A percentile compares a stretch with the other conserved stretches of the same genome.
phyloP scores from a whole-genome alignment of 1,284 basidiomycete genomes.

The Cystobasidium pallidum region DNA sequence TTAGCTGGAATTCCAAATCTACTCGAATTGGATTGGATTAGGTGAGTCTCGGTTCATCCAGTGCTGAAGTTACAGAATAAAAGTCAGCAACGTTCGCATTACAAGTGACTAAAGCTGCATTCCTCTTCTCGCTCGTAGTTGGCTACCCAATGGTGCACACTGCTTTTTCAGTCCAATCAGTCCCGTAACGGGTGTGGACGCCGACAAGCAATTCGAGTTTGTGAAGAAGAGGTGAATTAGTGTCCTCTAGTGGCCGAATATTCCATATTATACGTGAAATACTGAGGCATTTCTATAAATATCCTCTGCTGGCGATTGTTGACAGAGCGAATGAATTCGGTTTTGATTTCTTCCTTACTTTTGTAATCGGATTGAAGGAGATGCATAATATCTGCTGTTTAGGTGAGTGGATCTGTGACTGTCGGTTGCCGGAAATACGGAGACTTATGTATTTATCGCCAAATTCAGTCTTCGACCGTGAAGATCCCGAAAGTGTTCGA shows the following conservation, averaged over 20 bases:
- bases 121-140: slow-evolving; percentile 15
- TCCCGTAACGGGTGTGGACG: slow-evolving; percentile 46
- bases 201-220: slow-evolving; percentile 42
- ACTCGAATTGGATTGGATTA: slow-evolving; percentile 50
- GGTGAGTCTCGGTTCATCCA: no score
- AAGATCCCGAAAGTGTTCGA: slow-evolving; percentile 48
- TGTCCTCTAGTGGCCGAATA: background rate
- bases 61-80: no score
- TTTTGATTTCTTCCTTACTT: slow-evolving; percentile 51
- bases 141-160: slow-evolving; percentile 49
- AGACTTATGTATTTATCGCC: no score
- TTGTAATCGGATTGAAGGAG: slow-evolving; percentile 47
- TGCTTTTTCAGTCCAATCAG: slow-evolving; percentile 52
- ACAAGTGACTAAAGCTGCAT: no score
- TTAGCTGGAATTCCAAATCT: slow-evolving; percentile 51
- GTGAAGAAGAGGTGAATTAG: slow-evolving; percentile 36
- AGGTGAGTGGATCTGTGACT: slow-evolving; percentile 45
- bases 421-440: no score
- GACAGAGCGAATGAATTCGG: slow-evolving; percentile 44
- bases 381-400: slow-evolving; percentile 50
- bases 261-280: no score
- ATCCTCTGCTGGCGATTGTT: no score
- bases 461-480: slow-evolving; percentile 50
- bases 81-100: no score
- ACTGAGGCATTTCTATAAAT: no score